Conservation (phyloP, 176 grass and related monocot genomes). For the Puccinellia tenuiflora region DNA sequence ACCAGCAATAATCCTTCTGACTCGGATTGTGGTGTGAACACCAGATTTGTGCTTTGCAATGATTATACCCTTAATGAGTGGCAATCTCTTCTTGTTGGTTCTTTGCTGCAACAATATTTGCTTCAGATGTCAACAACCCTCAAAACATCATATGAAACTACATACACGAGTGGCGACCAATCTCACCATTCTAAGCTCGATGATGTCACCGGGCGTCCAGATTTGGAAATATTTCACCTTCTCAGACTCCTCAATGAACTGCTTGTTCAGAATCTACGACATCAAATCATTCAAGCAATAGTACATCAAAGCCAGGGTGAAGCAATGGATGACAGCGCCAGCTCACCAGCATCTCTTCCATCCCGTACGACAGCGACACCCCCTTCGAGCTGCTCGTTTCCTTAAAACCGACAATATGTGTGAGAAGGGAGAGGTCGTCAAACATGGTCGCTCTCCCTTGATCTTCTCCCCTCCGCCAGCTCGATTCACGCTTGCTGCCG, state of each 20-base stretch:
- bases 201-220: conserved; percentile 85
- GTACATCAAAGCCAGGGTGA: too few relatives aligned
- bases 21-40: conserved; percentile 89
- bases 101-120: conserved; percentile 51
- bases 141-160: conserved; percentile 2
- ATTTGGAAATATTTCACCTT: conserved; percentile 73
- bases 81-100: conserved; percentile 84
- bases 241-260: conserved; percentile 72
- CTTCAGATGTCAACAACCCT: background rate
- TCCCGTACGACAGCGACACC: too few relatives aligned
- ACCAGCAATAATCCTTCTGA: conserved; percentile 93
- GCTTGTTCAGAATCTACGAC: conserved; percentile 88
- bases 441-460: too few relatives aligned
- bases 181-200: conserved; percentile 90
- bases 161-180: background rate
- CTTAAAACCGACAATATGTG: too few relatives aligned
- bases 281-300: conserved; percentile 1
- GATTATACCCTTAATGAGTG: conserved; percentile 91
- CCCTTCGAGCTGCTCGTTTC: too few relatives aligned
- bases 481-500: too few relatives aligned
- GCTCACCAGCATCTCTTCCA: too few relatives aligned
- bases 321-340: too few relatives aligned
- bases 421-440: too few relatives aligned
- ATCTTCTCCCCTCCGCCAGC: too few relatives aligned
- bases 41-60: conserved; percentile 88